These are phyloP conservation scores for Lignosus rhinocerotis DNA, from an alignment of 1,284 basidiomycete genomes.

Conservation along the genomic window DNA sequence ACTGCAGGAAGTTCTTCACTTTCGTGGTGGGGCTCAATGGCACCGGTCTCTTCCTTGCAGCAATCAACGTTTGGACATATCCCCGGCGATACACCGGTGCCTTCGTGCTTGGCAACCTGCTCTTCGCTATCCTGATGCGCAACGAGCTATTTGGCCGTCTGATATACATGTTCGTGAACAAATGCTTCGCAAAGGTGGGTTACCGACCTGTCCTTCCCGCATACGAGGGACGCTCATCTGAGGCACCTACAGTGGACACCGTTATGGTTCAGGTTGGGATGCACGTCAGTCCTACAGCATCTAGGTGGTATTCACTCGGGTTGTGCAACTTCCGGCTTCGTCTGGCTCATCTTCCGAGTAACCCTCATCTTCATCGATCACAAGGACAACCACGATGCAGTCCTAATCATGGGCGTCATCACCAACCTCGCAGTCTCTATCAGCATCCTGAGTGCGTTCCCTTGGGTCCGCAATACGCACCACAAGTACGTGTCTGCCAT, in stretches of 20 bases:
- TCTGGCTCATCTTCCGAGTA: conserved; percentile 64
- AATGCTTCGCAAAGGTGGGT: conserved; percentile 59
- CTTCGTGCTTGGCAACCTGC: conserved; percentile 55
- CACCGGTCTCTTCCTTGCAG: conserved; percentile 50
- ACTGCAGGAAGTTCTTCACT: conserved; percentile 58
- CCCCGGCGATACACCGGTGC: conserved; percentile 59
- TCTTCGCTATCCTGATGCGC: conserved; percentile 43
- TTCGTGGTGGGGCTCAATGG: conserved; percentile 53
- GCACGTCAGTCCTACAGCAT: conserved; percentile 65
- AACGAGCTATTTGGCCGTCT: conserved; percentile 61
- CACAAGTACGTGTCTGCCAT: conserved; percentile 52
- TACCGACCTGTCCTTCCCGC: not conserved
- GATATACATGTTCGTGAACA: conserved; percentile 58
- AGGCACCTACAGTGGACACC: conserved; percentile 56
- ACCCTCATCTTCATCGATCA: conserved; percentile 53
- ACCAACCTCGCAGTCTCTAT: conserved; percentile 58
- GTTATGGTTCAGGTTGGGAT: conserved; percentile 57
- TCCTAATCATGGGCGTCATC: conserved; percentile 57
- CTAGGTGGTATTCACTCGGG: conserved; percentile 74
- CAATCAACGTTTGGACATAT: conserved; percentile 55
- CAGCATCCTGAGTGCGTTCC: conserved; percentile 63
- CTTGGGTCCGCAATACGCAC: conserved; percentile 67
- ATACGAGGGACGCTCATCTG: not conserved
- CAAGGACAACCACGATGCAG: conserved; percentile 52
- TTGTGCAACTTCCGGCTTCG: conserved; percentile 61